phyloP scores from a whole-genome alignment of 306 rosid genomes.

The Trifolium pratense region DNA sequence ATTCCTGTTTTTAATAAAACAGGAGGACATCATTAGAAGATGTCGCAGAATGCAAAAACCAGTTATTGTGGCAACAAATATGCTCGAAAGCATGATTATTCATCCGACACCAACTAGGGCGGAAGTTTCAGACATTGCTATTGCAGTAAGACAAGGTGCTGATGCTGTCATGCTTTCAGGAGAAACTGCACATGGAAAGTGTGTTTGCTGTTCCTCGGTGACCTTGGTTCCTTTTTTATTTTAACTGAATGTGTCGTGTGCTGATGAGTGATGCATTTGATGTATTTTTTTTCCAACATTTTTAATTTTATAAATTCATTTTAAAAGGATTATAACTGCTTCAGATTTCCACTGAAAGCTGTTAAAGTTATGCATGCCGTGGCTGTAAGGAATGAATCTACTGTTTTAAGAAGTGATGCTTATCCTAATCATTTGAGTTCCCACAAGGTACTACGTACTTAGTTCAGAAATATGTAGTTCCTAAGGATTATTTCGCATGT shows the following conservation, averaged over 20 bases:
- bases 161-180: slow-evolving; percentile 99
- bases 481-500: slow-evolving; percentile 19
- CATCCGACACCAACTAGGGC: slow-evolving; percentile 99
- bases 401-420: slow-evolving; percentile 50
- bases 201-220: slow-evolving; percentile 48
- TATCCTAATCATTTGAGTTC: slow-evolving; percentile 57
- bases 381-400: slow-evolving; percentile 84
- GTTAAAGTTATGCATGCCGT: slow-evolving; percentile 92
- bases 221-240: slow-evolving; percentile 19
- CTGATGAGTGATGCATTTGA: slow-evolving; percentile 9
- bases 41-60: slow-evolving; percentile 87
- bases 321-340: slow-evolving; percentile 42
- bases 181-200: slow-evolving; percentile 99
- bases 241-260: slow-evolving; percentile 16
- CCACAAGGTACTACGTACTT: slow-evolving; percentile 47
- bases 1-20: slow-evolving; percentile 44
- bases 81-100: slow-evolving; percentile 97
- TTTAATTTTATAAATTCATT: slow-evolving; percentile 22
- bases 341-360: slow-evolving; percentile 92
- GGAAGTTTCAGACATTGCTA: slow-evolving; percentile 95
- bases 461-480: slow-evolving; percentile 16
- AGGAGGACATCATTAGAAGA: slow-evolving; percentile 90
- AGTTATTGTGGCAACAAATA: slow-evolving; percentile 95
- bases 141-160: slow-evolving; percentile 92
- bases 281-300: slow-evolving; percentile 24